These are phyloP conservation scores for Neonectria coccinea DNA, from an alignment of 2,329 filamentous ascomycete genomes.

Conservation along the genomic window DNA sequence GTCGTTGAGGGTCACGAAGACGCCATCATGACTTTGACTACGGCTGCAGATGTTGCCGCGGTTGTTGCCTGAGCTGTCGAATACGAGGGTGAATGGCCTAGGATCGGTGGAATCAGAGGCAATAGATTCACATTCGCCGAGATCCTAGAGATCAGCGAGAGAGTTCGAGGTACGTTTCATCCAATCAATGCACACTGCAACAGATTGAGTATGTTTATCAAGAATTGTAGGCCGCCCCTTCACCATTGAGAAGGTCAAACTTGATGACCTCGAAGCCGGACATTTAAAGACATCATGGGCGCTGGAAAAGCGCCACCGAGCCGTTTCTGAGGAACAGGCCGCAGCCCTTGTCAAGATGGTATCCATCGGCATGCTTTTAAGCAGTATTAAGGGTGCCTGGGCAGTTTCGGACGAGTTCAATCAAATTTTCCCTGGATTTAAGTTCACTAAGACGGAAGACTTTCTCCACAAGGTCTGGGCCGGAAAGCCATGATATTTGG, in stretches of 20 bases:
- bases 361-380: neutral
- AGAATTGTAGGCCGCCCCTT: constrained; percentile 38
- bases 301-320: neutral
- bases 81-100: constrained; percentile 58
- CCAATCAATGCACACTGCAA: neutral
- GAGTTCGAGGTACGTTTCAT: constrained; percentile 51
- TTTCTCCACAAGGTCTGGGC: neutral
- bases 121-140: constrained; percentile 48
- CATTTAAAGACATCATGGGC: constrained; percentile 43
- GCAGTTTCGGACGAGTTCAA: neutral
- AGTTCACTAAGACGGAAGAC: neutral
- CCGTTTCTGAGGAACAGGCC: neutral
- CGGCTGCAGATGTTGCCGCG: constrained; percentile 54
- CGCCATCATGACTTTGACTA: constrained; percentile 56
- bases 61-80: constrained; percentile 56
- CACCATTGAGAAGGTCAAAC: constrained; percentile 30
- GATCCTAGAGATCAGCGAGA: constrained; percentile 51
- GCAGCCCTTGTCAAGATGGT: neutral
- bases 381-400: neutral
- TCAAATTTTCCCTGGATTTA: neutral
- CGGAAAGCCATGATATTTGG: neutral
- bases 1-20: constrained; percentile 50
- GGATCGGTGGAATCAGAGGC: constrained; percentile 55
- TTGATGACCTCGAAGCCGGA: constrained; percentile 37
- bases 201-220: neutral